These are phyloP conservation scores for Tetracladium marchalianum DNA, from an alignment of 495 filamentous ascomycete genomes.

Conservation along the genomic window DNA sequence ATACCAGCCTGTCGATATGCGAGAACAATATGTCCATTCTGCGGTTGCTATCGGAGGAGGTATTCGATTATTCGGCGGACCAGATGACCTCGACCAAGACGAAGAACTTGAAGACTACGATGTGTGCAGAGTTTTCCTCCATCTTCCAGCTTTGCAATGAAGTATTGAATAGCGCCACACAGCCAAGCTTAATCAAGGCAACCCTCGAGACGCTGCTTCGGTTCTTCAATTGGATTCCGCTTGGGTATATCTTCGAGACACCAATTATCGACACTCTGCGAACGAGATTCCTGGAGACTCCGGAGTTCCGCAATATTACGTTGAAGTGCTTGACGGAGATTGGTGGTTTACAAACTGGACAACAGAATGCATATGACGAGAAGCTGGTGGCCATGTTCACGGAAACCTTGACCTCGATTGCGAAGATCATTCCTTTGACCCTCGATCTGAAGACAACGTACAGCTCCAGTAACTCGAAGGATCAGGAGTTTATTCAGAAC, in stretches of 20 bases:
- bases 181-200: conserved; percentile 82
- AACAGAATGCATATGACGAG: conserved; percentile 75
- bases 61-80: conserved; percentile 97
- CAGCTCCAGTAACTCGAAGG: conserved; percentile 76
- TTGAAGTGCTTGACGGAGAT: conserved; percentile 97
- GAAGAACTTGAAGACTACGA: conserved; percentile 89
- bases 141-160: conserved; percentile 97
- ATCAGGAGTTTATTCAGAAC: conserved; percentile 97
- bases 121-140: conserved; percentile 94
- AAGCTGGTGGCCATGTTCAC: conserved; percentile 96
- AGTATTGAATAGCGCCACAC: conserved; percentile 78
- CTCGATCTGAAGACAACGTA: conserved; percentile 87
- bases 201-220: conserved; percentile 89
- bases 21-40: conserved; percentile 99
- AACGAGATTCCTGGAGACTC: conserved; percentile 77
- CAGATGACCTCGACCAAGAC: conserved; percentile 97
- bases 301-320: conserved; percentile 92
- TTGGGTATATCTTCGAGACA: conserved; percentile 98
- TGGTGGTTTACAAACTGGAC: conserved; percentile 75
- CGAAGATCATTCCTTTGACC: conserved; percentile 79
- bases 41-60: conserved; percentile 89
- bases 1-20: conserved; percentile 89
- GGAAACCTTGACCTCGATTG: conserved; percentile 79
- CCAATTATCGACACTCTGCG: conserved; percentile 89
- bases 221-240: conserved; percentile 97